Evolutionary conservation across 2,329 filamentous ascomycete species (phyloP), one percentile per base, ranked within the genome.

Genomic region (Aspergillus alliaceus): DNA sequence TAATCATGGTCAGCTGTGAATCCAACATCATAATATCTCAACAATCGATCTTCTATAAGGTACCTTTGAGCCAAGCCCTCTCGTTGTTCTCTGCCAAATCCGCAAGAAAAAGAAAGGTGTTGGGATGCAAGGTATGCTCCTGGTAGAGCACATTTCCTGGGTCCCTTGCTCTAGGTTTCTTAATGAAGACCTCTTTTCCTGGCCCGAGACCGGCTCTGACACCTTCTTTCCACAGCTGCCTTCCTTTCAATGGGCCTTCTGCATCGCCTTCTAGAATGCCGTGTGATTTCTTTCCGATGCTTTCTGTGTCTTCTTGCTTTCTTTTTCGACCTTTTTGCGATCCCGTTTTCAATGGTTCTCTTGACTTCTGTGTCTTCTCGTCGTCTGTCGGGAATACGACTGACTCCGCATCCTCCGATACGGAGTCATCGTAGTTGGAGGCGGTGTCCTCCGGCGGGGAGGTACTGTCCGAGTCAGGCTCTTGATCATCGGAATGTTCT

Each of bases 21-120:
- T 20, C 49, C 29, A 22, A 24, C 11, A 14, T 6, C 27, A 51
- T 27, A 22, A 15, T 50, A 31, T 29, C 49, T 51, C 8, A n/a
- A 24, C 37, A 18, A 12, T 24, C 7, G 3, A 20, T n/a, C 35
- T 47, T 49, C 12, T 20, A 18, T 53, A 6, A 9, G 66, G 69
- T 76, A 86, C 84, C 77, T 75, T 87, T 88, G 58, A 88, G 66
- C 85, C 86, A 88, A 68, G 83, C 76, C 40, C 85, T 78, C 55
- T 87, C 81, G 65, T 88, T 88, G 66, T 88, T 85, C 49, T 77
- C 72, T 42, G 80, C 80, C 57, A 88, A 70, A 56, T 87, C 85
- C 58, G 77, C 69, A 57, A 88, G 72, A 64, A 88, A 88, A 6
- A 84, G 72, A 69, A 86, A 72, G 1, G 86, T 88, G 67, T 88